Base-by-base conservation (phyloP, 2,329 filamentous ascomycete genomes). In the Neofusicoccum cordaticola region DNA sequence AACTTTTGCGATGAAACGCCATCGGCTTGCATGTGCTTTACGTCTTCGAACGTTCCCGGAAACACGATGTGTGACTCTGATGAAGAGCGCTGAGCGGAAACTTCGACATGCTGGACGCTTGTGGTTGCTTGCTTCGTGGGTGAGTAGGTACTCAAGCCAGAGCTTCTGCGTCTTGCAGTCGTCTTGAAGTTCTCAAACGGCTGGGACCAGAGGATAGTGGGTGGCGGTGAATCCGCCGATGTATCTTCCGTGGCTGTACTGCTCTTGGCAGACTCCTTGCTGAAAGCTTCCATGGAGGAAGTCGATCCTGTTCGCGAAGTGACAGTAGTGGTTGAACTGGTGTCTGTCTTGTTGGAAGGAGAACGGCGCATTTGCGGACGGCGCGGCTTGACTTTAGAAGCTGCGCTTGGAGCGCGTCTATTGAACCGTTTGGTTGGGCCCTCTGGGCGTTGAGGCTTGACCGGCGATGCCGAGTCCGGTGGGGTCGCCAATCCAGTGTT, bases 41-140 rank as follows among this genome's bases (percentile, higher is more conserved):
- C n/a, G 11, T 37, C n/a, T 5, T 22, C 34, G 15, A 15, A 3
- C 7, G 2, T 31, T 8, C 12, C 8, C 2, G 41, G 41, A 19
- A 19, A 7, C 6, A 37, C 13, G 11, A 17, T 9, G 4, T 44
- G 12, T 5, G 8, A 13, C 9, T 35, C 31, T 0, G 42, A 22
- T 5, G n/a, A 17, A 19, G 27, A 9, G 9, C 39, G 48, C 37
- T 63, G 37, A 1, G 39, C 48, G 19, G 9, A 12, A n/a, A 22
- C 61, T 22, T 63, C 61, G 37, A 63, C 19, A 27, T 53, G 61
- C 15, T 63, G 61, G 12, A 63, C 42, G 41, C 61, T 63, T 12
- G 50, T 63, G 7, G 61, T 63, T 7, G 61, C 61, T 48, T 53
- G 50, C 7, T 50, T 52, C n/a, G 48, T 41, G 35, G 61, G 61